Conservation (phyloP, 371 early-diverging fungal genomes). For the Apophysomyces trapeziformis region DNA sequence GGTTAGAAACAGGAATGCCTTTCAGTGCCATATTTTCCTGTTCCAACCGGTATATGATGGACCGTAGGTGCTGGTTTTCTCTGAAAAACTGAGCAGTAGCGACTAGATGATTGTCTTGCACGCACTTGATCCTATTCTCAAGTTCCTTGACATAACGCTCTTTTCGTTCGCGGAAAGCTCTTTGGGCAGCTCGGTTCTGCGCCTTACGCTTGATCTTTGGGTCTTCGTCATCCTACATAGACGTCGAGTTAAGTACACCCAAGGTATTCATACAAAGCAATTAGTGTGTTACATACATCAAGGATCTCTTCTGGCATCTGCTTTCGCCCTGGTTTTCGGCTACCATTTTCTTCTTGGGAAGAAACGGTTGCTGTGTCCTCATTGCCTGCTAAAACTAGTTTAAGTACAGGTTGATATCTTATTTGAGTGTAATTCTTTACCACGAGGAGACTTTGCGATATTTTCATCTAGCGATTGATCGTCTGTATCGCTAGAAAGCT, state of each 20-base stretch:
- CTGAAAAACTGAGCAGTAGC: slow-evolving; percentile 36
- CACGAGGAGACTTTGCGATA: slow-evolving; percentile 39
- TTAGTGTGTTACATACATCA: slow-evolving; percentile 20
- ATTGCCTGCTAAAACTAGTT: slow-evolving; percentile 9
- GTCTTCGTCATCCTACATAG: slow-evolving; percentile 42
- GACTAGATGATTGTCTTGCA: slow-evolving; percentile 53
- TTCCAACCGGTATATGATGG: slow-evolving; percentile 42
- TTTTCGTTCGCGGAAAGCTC: slow-evolving; percentile 78
- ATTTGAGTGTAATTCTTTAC: neutral
- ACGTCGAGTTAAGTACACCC: too few species aligned
- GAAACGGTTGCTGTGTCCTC: slow-evolving; percentile 6
- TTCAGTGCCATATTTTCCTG: slow-evolving; percentile 45
- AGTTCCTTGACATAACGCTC: slow-evolving; percentile 71
- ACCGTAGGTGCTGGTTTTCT: slow-evolving; percentile 47
- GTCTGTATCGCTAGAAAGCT: slow-evolving; percentile 30
- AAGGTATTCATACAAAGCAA: neutral
- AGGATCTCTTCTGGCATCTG: slow-evolving; percentile 30
- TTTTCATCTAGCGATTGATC: slow-evolving; percentile 30
- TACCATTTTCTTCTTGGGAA: slow-evolving; percentile 20
- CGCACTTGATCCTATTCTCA: slow-evolving; percentile 62
- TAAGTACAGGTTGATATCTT: slow-evolving; percentile 12
- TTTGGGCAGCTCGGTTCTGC: slow-evolving; percentile 79
- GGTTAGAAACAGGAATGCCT: slow-evolving; percentile 26
- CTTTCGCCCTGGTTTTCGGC: slow-evolving; percentile 39
- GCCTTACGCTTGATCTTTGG: slow-evolving; percentile 69